phyloP scores from a whole-genome alignment of 2,329 filamentous ascomycete species.

The Fusarium sp. region DNA sequence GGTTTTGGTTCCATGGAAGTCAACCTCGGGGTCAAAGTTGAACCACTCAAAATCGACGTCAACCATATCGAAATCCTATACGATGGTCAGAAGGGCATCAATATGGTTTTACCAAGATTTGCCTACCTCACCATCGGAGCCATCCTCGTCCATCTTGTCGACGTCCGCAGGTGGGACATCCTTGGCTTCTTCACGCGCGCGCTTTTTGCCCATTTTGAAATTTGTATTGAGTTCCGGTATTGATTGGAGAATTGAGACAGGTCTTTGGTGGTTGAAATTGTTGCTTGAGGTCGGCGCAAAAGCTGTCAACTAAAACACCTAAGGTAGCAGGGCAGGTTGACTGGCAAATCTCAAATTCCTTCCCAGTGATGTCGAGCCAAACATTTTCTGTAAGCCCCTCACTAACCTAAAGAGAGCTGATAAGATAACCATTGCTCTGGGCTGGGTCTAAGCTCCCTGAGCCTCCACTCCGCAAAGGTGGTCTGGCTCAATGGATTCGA shows the following conservation, averaged over 20 bases:
- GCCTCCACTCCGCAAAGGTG: constrained; percentile 5
- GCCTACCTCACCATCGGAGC: constrained; percentile 66
- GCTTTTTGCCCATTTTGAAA: constrained; percentile 62
- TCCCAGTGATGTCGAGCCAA: constrained; percentile 39
- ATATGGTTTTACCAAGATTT: constrained; percentile 13
- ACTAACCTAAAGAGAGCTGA: constrained; percentile 48
- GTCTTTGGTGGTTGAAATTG: not conserved
- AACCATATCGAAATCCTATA: constrained; percentile 88
- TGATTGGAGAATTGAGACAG: not conserved
- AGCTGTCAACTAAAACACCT: not conserved
- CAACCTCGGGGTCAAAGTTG: constrained; percentile 87
- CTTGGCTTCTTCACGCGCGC: constrained; percentile 61
- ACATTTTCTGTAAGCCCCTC: constrained; percentile 57
- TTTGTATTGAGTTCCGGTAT: not conserved
- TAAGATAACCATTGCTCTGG: constrained; percentile 44
- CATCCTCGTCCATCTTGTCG: constrained; percentile 64
- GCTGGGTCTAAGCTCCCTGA: constrained; percentile 22
- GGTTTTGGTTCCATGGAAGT: constrained; percentile 94
- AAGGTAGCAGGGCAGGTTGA: constrained; percentile 2
- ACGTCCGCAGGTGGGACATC: constrained; percentile 55
- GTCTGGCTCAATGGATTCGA: constrained; percentile 16
- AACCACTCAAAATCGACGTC: constrained; percentile 99
- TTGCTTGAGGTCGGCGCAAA: not conserved
- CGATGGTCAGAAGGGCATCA: constrained; percentile 24
- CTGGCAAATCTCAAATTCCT: constrained; percentile 27